Base-by-base conservation (phyloP, 257 asterid genomes). In the Catharanthus roseus region DNA sequence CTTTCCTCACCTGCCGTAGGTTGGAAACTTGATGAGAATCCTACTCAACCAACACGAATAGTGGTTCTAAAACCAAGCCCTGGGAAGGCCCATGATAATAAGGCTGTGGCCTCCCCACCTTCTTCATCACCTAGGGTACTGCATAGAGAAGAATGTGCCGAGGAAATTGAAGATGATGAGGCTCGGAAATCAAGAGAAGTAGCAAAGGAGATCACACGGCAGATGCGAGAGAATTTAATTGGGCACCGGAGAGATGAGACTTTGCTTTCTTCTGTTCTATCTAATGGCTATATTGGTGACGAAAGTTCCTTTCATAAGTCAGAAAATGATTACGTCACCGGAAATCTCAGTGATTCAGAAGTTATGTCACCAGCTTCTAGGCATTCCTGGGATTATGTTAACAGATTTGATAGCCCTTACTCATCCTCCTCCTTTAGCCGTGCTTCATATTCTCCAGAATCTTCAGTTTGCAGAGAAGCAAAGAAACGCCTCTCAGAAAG, bases 401-500 rank as follows among this genome's bases (percentile, higher is more conserved):
- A 91, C 78, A 88, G 86, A 84, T 79, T 83, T 76, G 96, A 86
- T 49, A 90, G 99, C 77, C 99, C 99, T 33, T 84, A 70, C 77
- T 90, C 97, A 51, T 80, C 84, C 50, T 85, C 97, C 67, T 85
- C 99, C 49, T 84, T 86, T 76, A 88, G 97, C 83, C 92, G 91
- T 78, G 93, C 87, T 33, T 88, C 97, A 68, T 84, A 83, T 86
- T 90, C 97, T 80, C 97, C 98, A 2, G 99, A 95, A 70, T 88
- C 97, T n/a, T 90, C 96, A 6, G 99, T 91, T 55, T 85, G 90
- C 78, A 84, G 90, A 78, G 99, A 95, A 82, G 99, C 99, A 34
- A 95, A 92, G 88, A 95, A 92, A 77, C 95, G 97, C 41, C 90
- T 95, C 21, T 95, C 97, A 58, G 99, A 95, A 80, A 87, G 99